phyloP scores from a whole-genome alignment of 2,329 filamentous ascomycete genomes.

The Sphaceloma murrayae region DNA sequence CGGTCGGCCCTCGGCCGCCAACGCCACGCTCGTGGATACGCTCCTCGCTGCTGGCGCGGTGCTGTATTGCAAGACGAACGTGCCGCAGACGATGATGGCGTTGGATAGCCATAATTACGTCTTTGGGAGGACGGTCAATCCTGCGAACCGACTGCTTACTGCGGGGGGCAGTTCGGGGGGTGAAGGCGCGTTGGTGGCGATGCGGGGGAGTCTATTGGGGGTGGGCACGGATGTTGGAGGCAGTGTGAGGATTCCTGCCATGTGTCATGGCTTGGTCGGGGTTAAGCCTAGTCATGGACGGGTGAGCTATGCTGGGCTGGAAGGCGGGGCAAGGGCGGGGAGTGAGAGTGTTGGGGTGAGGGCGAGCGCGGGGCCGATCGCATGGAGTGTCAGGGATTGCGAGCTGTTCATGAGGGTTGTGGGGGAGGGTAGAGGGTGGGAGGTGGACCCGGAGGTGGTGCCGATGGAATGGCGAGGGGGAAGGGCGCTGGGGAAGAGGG shows the following conservation, averaged over 20 bases:
- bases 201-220: slow-evolving; percentile 41
- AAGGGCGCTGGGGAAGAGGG: slow-evolving; percentile 23
- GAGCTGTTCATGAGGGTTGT: slow-evolving; percentile 47
- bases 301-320: slow-evolving; percentile 45
- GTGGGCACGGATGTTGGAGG: slow-evolving; percentile 49
- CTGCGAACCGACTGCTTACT: slow-evolving; percentile 39
- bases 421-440: slow-evolving; percentile 44
- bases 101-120: slow-evolving; percentile 46
- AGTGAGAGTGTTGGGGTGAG: slow-evolving; percentile 38
- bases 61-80: slow-evolving; percentile 45
- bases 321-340: slow-evolving; percentile 38
- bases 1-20: slow-evolving; percentile 34
- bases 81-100: slow-evolving; percentile 46
- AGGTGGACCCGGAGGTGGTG: slow-evolving; percentile 36
- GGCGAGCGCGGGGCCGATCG: slow-evolving; percentile 39
- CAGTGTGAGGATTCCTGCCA: slow-evolving; percentile 43
- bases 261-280: slow-evolving; percentile 42
- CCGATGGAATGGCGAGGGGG: slow-evolving; percentile 31
- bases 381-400: slow-evolving; percentile 41
- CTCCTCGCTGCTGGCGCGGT: slow-evolving; percentile 41
- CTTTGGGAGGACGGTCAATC: slow-evolving; percentile 41
- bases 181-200: slow-evolving; percentile 43
- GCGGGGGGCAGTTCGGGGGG: slow-evolving; percentile 46
- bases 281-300: slow-evolving; percentile 39
- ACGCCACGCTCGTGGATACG: slow-evolving; percentile 35